Base-by-base conservation (phyloP, 2,329 filamentous ascomycete species). In the Talaromyces atroroseus region DNA sequence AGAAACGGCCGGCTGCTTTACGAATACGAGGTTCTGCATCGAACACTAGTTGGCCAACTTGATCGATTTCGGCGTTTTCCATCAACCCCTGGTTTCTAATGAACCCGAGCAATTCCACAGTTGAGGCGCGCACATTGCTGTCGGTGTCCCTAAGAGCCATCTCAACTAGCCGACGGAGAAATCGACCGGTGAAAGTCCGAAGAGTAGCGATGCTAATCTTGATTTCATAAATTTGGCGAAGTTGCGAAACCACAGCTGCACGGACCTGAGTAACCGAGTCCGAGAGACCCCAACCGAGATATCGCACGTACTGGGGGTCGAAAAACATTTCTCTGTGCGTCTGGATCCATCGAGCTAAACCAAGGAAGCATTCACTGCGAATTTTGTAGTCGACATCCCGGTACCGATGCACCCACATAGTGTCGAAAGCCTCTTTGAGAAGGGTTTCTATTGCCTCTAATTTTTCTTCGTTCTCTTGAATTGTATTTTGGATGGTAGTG, bases 241-340 rank as follows among this genome's bases (percentile, higher is more conserved):
- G 79, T 70, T 97, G 91, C 65, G 86, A 89, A 44, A 99, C 75
- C 2, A 95, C 90, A 70, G 96, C 91, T n/a, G 87, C 81, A 54
- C 94, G 84, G 21, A 90, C 92, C 8, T 84, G 76, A 1, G 86
- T 79, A 59, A 86, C 81, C 3, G 85, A 81, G 68, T 99, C 94
- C 4, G 92, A 96, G 29, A 99, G 80, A 67, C 96, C 86, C 94
- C 94, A 99, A 52, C 94, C 94, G 5, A 99, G 79, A 66, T 99
- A 99, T 59, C 94, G 86, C 51, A 99, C 78, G 73, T 96, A 96
- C 63, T 87, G 82, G 1, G 90, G 90, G 62, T 96, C 89, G 71
- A 96, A 90, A 74, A 96, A 99, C 47, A 89, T 82, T 48, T 90
- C 90, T 2, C 92, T 90, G 52, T 96, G 84, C 11, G 83, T 83